These are phyloP conservation scores for Batkoa obscura DNA, from an alignment of 371 early-diverging fungal genomes.

Conservation along the genomic window DNA sequence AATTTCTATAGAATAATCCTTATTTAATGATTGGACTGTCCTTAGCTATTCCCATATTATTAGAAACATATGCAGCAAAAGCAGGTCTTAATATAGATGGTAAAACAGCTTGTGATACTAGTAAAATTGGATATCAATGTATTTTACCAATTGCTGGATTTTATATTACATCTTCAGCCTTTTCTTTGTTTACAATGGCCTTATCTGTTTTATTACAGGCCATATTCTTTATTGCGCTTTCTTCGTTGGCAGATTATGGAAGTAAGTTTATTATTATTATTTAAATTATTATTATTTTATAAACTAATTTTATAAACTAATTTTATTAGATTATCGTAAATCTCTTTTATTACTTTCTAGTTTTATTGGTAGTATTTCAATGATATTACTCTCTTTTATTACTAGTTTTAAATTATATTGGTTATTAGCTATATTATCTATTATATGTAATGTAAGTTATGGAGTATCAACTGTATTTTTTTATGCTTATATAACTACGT, in stretches of 20 bases:
- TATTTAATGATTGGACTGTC: too few species aligned
- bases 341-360: conserved; percentile 23
- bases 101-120: neutral
- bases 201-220: conserved; percentile 33
- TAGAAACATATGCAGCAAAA: neutral
- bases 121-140: neutral
- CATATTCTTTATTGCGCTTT: conserved; percentile 28
- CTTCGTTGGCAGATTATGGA: conserved; percentile 37
- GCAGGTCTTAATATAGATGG: neutral
- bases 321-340: conserved; percentile 16
- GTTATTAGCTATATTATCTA: conserved; percentile 19
- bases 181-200: conserved; percentile 28
- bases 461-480: conserved; percentile 30
- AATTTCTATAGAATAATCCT: too few species aligned
- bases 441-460: conserved; percentile 20
- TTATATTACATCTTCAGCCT: conserved; percentile 20
- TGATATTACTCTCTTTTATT: conserved; percentile 14
- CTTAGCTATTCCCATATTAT: neutral
- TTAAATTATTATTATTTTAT: neutral
- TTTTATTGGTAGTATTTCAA: conserved; percentile 18
- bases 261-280: neutral
- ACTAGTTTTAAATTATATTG: conserved; percentile 13
- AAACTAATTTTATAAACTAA: too few species aligned
- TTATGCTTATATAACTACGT: conserved; percentile 31
- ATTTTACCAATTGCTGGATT: conserved; percentile 13